A percentile compares a stretch with the other conserved stretches of the same genome.
phyloP scores from a whole-genome alignment of 2,329 filamentous ascomycete genomes.

The Claviceps africana region DNA sequence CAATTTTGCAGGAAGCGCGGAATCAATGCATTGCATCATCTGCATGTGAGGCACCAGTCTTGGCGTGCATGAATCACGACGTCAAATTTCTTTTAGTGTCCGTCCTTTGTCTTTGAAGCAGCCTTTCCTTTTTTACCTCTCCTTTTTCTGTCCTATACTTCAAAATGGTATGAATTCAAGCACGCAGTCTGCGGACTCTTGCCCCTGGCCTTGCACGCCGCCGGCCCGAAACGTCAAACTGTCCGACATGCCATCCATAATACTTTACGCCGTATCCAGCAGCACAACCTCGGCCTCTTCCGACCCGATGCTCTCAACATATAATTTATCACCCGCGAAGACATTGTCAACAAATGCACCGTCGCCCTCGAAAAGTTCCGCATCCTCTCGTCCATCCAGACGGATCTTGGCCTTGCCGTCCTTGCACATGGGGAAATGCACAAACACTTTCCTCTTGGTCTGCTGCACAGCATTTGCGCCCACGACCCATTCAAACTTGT shows the following conservation, averaged over 20 bases:
- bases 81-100: neutral
- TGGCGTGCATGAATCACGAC: neutral
- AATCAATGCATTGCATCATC: neutral
- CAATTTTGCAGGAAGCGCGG: neutral
- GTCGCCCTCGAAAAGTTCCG: slow-evolving; percentile 58
- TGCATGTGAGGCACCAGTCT: neutral
- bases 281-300: slow-evolving; percentile 57
- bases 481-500: slow-evolving; percentile 56
- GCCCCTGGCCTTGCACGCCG: neutral
- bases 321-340: slow-evolving; percentile 48
- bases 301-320: slow-evolving; percentile 53
- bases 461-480: slow-evolving; percentile 42
- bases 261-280: slow-evolving; percentile 40
- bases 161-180: too few species aligned
- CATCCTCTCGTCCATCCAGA: slow-evolving; percentile 51
- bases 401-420: slow-evolving; percentile 58
- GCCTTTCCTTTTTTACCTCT: too few species aligned
- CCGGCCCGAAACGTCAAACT: neutral
- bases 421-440: slow-evolving; percentile 73
- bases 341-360: slow-evolving; percentile 60
- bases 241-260: neutral
- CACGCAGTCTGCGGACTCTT: too few species aligned
- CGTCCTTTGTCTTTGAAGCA: neutral
- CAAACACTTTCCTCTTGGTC: slow-evolving; percentile 56
- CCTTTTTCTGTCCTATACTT: too few species aligned